Conservation (phyloP, 768 basidiomycete species). For the Boletus vinaceobasis region DNA sequence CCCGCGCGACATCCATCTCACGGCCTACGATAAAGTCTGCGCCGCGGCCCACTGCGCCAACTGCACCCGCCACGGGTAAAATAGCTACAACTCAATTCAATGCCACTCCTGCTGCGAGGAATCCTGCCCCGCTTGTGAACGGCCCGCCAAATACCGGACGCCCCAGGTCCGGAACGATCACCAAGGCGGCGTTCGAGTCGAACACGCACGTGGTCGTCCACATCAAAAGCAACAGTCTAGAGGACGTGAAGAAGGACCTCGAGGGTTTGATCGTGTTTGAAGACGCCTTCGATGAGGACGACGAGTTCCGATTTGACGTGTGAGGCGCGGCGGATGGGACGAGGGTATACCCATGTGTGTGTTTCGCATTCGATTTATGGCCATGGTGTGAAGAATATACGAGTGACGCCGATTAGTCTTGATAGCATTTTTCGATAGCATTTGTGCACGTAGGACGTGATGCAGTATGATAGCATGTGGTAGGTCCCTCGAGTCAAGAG, state of each 20-base stretch:
- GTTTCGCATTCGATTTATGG: constrained; percentile 14
- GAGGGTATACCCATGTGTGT: not conserved
- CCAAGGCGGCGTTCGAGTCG: constrained; percentile 20
- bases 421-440: constrained; percentile 7
- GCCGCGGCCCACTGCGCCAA: constrained; percentile 3
- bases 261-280: constrained; percentile 30
- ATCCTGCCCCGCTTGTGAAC: not conserved
- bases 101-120: not conserved
- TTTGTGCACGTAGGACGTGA: constrained; percentile 11
- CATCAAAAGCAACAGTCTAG: constrained; percentile 22
- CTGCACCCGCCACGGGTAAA: constrained; percentile 10
- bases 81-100: not conserved
- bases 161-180: constrained; percentile 26
- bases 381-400: constrained; percentile 8
- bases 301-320: constrained; percentile 30
- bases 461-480: constrained; percentile 7
- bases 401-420: constrained; percentile 1
- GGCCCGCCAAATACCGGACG: not conserved
- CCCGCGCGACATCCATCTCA: constrained; percentile 5
- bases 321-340: constrained; percentile 4
- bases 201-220: constrained; percentile 18
- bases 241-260: constrained; percentile 31
- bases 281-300: constrained; percentile 24
- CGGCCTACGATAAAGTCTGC: constrained; percentile 10
- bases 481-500: not conserved